These are phyloP conservation scores for Fusarium pseudonygamai DNA, from an alignment of 2,329 filamentous ascomycete genomes.

Conservation along the genomic window DNA sequence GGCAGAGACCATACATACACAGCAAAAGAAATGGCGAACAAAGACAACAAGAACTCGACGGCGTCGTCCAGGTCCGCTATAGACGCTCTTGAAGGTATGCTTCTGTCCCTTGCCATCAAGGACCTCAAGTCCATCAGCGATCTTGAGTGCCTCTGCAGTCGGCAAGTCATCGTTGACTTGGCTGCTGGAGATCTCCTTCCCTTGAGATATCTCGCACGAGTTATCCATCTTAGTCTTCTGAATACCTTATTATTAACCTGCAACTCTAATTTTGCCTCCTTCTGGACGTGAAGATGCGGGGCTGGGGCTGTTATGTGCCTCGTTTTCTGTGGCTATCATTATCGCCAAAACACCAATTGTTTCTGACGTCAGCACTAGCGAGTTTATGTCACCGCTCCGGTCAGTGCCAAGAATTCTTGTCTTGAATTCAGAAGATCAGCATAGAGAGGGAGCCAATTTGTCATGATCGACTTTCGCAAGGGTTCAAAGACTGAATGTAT, in stretches of 20 bases:
- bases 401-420: not conserved
- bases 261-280: fast-evolving
- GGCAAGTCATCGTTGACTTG: conserved; percentile 12
- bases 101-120: conserved; percentile 2
- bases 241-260: not conserved
- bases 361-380: conserved; percentile 5
- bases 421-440: not conserved
- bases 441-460: fast-evolving
- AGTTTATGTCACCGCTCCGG: not conserved
- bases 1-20: not conserved
- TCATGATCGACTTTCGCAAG: fast-evolving
- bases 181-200: not conserved
- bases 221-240: not conserved
- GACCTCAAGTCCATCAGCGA: conserved; percentile 4
- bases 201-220: not conserved
- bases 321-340: not conserved
- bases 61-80: not conserved
- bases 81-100: conserved; percentile 24
- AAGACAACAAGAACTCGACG: conserved; percentile 20
- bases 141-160: not conserved
- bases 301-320: not conserved
- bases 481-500: fast-evolving
- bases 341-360: not conserved
- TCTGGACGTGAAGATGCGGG: not conserved
- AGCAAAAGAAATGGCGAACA: conserved; percentile 28